phyloP scores from a whole-genome alignment of 1,284 basidiomycete genomes.

The Malassezia nana region DNA sequence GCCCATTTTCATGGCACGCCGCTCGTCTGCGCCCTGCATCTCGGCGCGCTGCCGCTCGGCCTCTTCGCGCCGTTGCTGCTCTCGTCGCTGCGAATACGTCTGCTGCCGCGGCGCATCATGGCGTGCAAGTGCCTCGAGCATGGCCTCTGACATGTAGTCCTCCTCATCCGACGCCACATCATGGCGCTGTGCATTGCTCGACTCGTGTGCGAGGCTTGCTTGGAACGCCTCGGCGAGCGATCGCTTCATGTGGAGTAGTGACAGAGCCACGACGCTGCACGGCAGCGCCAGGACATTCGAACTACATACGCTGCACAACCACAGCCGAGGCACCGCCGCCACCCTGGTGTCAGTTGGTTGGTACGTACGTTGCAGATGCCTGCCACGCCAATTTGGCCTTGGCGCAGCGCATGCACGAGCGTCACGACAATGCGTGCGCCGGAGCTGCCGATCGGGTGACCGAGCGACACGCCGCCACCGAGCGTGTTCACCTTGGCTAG shows the following conservation, averaged over 20 bases:
- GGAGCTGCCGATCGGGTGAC: constrained; percentile 75
- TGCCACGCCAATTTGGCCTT: constrained; percentile 92
- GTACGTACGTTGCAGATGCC: constrained; percentile 81
- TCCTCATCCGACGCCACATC: background rate
- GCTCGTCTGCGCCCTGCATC: constrained; percentile 4
- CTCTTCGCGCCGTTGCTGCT: background rate
- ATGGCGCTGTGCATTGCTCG: background rate
- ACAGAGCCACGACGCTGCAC: background rate
- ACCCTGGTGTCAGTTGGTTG: constrained; percentile 15
- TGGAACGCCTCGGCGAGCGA: constrained; percentile 13
- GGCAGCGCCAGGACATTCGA: background rate
- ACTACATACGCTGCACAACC: constrained; percentile 29
- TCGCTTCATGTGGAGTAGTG: constrained; percentile 2
- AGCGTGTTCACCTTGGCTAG: constrained; percentile 82
- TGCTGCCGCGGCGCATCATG: constrained; percentile 3
- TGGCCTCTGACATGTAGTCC: constrained; percentile 16
- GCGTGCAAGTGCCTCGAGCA: constrained; percentile 1
- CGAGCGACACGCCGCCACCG: constrained; percentile 55
- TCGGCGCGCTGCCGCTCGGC: constrained; percentile 3
- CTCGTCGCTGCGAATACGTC: constrained; percentile 9
- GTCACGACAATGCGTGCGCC: constrained; percentile 92
- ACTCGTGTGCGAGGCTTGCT: constrained; percentile 1
- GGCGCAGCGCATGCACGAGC: constrained; percentile 77
- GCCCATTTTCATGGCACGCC: constrained; percentile 5
- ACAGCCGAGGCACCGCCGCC: constrained; percentile 39